These are phyloP conservation scores for Prunus fruticosa DNA, from an alignment of 306 rosid genomes.

Conservation along the genomic window DNA sequence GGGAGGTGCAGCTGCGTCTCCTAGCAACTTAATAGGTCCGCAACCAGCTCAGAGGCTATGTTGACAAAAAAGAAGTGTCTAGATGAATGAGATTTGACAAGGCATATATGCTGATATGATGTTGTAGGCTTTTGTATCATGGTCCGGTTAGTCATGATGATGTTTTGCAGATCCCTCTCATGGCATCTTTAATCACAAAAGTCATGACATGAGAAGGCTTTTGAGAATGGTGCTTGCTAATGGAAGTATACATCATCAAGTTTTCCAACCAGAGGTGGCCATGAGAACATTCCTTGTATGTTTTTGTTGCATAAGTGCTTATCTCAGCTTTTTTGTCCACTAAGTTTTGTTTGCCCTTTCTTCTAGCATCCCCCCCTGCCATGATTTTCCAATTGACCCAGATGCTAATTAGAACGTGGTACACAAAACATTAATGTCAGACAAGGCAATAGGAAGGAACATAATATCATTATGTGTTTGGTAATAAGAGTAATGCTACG, in stretches of 20 bases:
- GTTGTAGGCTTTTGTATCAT: too few relatives aligned
- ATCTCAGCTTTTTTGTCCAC: neutral
- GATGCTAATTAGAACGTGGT: neutral
- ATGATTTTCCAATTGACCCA: neutral
- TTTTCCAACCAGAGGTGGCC: neutral
- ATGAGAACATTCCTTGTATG: neutral
- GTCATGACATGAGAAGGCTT: neutral
- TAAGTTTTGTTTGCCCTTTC: neutral
- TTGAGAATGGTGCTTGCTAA: neutral
- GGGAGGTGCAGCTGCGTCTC: too few relatives aligned
- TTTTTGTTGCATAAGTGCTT: conserved; percentile 1
- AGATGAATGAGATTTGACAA: neutral
- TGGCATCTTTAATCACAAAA: neutral
- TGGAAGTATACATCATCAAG: neutral
- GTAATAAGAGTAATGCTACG: too few relatives aligned
- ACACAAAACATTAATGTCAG: neutral
- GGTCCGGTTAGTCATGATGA: neutral
- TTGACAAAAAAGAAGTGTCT: too few relatives aligned
- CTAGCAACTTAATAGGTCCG: too few relatives aligned
- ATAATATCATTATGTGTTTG: neutral
- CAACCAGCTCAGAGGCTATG: too few relatives aligned
- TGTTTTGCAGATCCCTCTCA: neutral
- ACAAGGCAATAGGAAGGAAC: neutral
- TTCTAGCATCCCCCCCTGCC: neutral
- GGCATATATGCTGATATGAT: neutral